A percentile compares a stretch with the other conserved stretches of the same genome.
Conservation (phyloP, 1,284 basidiomycete species). For the Tilletia walkeri region DNA sequence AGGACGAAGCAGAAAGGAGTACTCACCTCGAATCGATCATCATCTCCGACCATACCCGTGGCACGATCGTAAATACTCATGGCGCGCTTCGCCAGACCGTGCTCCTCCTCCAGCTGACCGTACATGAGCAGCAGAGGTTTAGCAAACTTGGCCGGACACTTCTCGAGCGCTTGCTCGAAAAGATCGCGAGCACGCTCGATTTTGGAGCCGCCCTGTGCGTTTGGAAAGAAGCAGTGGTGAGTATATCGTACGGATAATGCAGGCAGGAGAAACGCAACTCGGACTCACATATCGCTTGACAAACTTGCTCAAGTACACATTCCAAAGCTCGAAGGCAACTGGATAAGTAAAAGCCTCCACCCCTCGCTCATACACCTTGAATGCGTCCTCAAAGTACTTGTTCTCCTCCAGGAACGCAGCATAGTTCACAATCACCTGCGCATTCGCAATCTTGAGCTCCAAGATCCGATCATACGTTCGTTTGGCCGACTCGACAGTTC, state of each 20-base stretch:
- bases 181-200: slow-evolving; percentile 91
- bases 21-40: slow-evolving; percentile 88
- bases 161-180: slow-evolving; percentile 95
- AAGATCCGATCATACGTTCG: slow-evolving; percentile 94
- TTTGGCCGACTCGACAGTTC: slow-evolving; percentile 86
- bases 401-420: slow-evolving; percentile 96
- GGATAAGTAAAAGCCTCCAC: slow-evolving; percentile 98
- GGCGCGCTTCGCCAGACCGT: slow-evolving; percentile 89
- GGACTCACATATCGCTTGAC: slow-evolving; percentile 84
- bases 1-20: not conserved
- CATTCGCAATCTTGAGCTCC: slow-evolving; percentile 97
- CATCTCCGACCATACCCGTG: slow-evolving; percentile 75
- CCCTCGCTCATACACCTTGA: slow-evolving; percentile 97
- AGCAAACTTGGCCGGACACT: slow-evolving; percentile 90
- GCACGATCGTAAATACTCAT: slow-evolving; percentile 96
- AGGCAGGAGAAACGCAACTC: not conserved
- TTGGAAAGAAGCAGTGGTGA: not conserved
- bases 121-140: slow-evolving; percentile 96
- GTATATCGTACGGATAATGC: slow-evolving; percentile 5
- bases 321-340: slow-evolving; percentile 98
- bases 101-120: slow-evolving; percentile 87
- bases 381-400: slow-evolving; percentile 96
- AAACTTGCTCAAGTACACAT: slow-evolving; percentile 96
- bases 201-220: slow-evolving; percentile 76
- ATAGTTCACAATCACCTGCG: slow-evolving; percentile 89